phyloP scores from a whole-genome alignment of 345 rosid species.

The Crucihimalaya himalaica region DNA sequence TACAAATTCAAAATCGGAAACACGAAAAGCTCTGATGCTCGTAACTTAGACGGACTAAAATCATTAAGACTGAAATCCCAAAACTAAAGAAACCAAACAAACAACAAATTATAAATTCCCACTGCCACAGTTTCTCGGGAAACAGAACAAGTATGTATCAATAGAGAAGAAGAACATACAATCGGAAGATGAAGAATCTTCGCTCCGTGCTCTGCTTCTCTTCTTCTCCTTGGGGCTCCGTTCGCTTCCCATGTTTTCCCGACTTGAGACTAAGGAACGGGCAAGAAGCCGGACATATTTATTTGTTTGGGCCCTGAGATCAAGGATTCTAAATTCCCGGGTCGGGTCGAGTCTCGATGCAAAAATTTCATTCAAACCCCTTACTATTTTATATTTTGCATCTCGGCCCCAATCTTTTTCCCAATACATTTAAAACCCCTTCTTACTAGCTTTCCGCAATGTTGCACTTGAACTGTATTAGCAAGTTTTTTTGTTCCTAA shows the following conservation, averaged over 20 bases:
- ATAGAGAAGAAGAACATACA: slow-evolving; percentile 33
- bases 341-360: slow-evolving; percentile 35
- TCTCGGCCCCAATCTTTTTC: not conserved
- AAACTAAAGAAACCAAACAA: not conserved
- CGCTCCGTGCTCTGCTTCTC: slow-evolving; percentile 53
- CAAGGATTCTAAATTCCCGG: not conserved
- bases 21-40: not conserved
- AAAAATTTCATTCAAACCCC: not conserved
- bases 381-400: not conserved
- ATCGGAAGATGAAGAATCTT: slow-evolving; percentile 44
- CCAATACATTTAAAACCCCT: not conserved
- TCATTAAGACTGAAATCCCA: not conserved
- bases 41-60: not conserved
- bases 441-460: not conserved
- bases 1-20: not conserved
- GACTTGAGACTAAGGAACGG: not conserved
- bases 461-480: not conserved
- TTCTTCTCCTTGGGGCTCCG: slow-evolving; percentile 58
- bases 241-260: slow-evolving; percentile 58
- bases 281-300: not conserved
- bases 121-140: no score
- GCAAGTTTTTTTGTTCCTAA: no score
- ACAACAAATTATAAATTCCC: no score
- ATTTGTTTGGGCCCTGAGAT: slow-evolving; percentile 4
- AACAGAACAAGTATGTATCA: not conserved